These are phyloP conservation scores for Paraconiothyrium sp. DNA, from an alignment of 2,329 filamentous ascomycete genomes.

Conservation along the genomic window DNA sequence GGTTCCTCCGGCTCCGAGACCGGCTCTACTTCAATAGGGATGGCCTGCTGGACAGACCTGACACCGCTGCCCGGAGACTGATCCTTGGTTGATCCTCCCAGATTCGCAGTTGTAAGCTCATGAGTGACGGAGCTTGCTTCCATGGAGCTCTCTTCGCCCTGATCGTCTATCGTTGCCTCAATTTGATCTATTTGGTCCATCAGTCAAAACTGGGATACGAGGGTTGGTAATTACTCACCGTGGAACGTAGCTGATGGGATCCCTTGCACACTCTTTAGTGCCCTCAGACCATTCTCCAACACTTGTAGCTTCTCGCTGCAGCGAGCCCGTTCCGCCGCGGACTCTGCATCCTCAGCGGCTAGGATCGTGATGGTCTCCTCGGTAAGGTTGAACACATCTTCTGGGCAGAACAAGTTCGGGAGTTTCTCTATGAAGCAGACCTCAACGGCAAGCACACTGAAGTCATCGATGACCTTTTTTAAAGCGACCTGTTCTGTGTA, in stretches of 20 bases:
- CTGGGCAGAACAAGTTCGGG: slow-evolving; percentile 38
- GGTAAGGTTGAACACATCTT: slow-evolving; percentile 29
- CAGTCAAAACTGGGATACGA: background rate
- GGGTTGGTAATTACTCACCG: background rate
- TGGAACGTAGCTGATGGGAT: background rate
- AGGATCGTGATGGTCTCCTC: slow-evolving; percentile 23
- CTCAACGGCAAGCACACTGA: slow-evolving; percentile 52
- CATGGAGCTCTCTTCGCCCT: background rate
- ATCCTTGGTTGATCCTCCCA: no score
- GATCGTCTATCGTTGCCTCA: background rate
- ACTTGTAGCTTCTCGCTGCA: slow-evolving; percentile 30
- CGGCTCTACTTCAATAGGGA: no score
- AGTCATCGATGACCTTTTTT: slow-evolving; percentile 53
- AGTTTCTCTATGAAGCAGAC: slow-evolving; percentile 42
- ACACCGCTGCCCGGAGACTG: no score
- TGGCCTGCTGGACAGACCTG: no score
- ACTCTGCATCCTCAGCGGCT: slow-evolving; percentile 29
- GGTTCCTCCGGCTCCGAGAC: no score
- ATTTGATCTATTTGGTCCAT: background rate
- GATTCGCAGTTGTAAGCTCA: no score
- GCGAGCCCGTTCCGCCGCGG: slow-evolving; percentile 20
- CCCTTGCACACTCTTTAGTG: slow-evolving; percentile 17
- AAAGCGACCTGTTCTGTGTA: slow-evolving; percentile 48
- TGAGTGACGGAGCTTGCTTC: no score
- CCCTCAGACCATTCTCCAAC: slow-evolving; percentile 27